Conservation (phyloP, 257 asterid species). For the Eucommia ulmoides region DNA sequence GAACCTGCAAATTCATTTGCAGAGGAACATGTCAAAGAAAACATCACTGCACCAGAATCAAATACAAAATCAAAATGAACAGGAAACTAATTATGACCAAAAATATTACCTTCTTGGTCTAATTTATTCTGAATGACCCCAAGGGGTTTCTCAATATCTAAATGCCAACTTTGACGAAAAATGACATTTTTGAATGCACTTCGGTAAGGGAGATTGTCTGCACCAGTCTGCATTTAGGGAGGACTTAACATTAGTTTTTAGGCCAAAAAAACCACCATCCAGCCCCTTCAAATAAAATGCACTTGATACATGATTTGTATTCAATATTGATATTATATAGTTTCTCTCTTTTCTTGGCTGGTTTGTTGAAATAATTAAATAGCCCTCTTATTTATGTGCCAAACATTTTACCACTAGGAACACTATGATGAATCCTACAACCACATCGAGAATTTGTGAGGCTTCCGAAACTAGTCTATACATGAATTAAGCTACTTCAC, state of each 20-base stretch:
- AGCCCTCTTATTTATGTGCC: neutral
- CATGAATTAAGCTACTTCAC: no score
- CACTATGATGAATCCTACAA: no score
- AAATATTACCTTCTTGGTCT: slow-evolving; percentile 40
- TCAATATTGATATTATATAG: no score
- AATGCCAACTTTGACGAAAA: slow-evolving; percentile 37
- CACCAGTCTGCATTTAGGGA: slow-evolving; percentile 52
- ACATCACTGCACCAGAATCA: neutral
- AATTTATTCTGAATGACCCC: slow-evolving; percentile 24
- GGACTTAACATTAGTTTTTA: slow-evolving; percentile 2
- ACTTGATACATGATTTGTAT: no score
- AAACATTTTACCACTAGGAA: neutral
- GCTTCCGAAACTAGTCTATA: no score
- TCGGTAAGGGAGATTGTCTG: slow-evolving; percentile 67
- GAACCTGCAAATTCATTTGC: no score
- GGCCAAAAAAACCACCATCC: slow-evolving; percentile 1
- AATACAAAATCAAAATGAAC: neutral
- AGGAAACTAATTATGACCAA: neutral
- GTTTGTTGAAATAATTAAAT: neutral
- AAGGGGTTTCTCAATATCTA: slow-evolving; percentile 33
- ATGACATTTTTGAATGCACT: slow-evolving; percentile 93
- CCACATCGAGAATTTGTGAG: no score
- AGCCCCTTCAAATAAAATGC: neutral
- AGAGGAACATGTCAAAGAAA: no score
- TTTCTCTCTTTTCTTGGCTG: neutral